Base-by-base conservation (phyloP, 2,329 filamentous ascomycete genomes). In the Trichoderma polysporum region DNA sequence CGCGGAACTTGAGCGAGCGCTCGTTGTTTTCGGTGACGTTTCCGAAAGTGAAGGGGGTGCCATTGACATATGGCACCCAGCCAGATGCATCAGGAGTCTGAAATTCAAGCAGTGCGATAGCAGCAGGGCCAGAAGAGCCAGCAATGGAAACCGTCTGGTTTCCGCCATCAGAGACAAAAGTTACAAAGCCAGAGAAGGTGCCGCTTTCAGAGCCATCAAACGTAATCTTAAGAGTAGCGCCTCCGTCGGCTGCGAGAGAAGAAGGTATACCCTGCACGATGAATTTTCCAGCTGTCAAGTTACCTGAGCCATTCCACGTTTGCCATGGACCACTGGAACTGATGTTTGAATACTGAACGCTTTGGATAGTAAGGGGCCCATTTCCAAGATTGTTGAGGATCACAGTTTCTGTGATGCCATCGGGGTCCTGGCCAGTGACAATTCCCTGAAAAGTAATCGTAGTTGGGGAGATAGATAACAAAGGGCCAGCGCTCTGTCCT, bases 31-130 rank as follows among this genome's bases (percentile, higher is more conserved):
- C 80, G 0, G 80, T 82, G 2, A 88, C 85, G 45, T 84, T 83
- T 15, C 85, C 86, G 68, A 88, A 88, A 0, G 76, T 82, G 66
- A 88, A 88, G 1, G 81, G 78, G 7, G 73, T 75, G 3, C 74
- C 77, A 2, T 76, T 67, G 5, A 77, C 71, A 63, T 84, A 87
- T 2, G 76, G 70, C 2, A 84, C 78, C 86, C 86, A 88, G 0
- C 78, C 79, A 2, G 72, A 74, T 2, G 81, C 84, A 70, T 87
- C 84, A 0, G 77, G 72, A 0, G 78, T 83, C 71, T 88, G 82
- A 72, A 88, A 88, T 70, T 88, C 83, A 4, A 88, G 73, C 1
- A 85, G 72, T 0, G 84, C 84, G 0, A 76, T 76, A 0, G 86
- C 83, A 0, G 81, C 75, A 1, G 81, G 80, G 0, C 84, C 85